Evolutionary conservation across 139 green algal species (phyloP), one percentile per base, ranked within the genome.

Genomic region (Gonium pectorale): DNA sequence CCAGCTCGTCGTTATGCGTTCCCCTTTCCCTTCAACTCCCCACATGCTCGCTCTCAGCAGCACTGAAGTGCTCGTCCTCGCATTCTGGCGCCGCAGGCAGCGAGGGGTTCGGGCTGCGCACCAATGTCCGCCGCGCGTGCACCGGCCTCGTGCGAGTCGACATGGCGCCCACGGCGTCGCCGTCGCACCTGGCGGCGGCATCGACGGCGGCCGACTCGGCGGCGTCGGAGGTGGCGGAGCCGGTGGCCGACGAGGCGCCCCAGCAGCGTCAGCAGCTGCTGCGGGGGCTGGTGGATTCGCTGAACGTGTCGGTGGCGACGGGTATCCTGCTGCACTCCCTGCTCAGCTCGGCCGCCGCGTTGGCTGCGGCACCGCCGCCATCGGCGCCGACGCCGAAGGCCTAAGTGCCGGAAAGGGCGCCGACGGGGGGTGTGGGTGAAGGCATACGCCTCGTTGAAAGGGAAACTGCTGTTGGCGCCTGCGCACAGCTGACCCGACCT

Each of bases 281-380:
- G 8, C 77, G 62, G 1, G 77, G 77, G 1, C 82, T 87, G 37
- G 94, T 98, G 29, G 96, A 99, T 67, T 96, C 91, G n/a, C 82
- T 99, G 24, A 99, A 99, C 83, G 96, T 99, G 26, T 97, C 93
- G 77, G 96, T 99, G 22, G 96, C 96, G 0, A 89, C 96, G 0
- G 96, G 96, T 38, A 96, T 99, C 67, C 90, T 99, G 80, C 86
- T 99, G 81, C 96, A 99, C 85, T 81, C 92, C 0, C 90, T 98
- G 63, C 38, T 96, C 15, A 56, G 6, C 54, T 81, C 73, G 29
- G 73, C 73, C 8, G 43, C 11, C n/a, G 31, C 37, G 37, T 35
- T 33, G 56, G 56, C n/a, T n/a, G n/a, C n/a, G n/a, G n/a, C n/a
- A n/a, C n/a, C n/a, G n/a, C n/a, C n/a, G n/a, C n/a, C n/a, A n/a